Conservation (phyloP, 2,329 filamentous ascomycete genomes). For the Colletotrichum eremochloae region DNA sequence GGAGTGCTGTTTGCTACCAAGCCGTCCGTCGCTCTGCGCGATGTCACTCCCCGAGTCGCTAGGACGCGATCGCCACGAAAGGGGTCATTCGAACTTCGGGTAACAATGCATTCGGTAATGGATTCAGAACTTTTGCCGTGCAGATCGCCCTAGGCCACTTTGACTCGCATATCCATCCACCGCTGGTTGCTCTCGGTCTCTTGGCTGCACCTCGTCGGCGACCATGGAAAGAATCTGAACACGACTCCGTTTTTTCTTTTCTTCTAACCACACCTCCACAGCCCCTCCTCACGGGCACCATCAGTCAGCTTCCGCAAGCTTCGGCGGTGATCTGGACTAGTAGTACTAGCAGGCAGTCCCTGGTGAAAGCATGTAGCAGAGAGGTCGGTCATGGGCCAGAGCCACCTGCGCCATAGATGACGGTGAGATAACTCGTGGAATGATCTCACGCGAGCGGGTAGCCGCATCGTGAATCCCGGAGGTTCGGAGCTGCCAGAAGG, state of each 20-base stretch:
- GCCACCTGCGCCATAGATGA: not conserved
- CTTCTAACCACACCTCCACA: constrained; percentile 33
- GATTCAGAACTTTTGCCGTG: constrained; percentile 1
- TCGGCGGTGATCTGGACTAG: constrained; percentile 29
- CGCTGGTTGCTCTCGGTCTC: constrained; percentile 21
- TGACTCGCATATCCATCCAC: constrained; percentile 32
- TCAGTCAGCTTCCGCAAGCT: constrained; percentile 16
- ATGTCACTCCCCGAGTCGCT: not conserved
- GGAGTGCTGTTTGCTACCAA: not conserved
- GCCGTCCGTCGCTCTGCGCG: not conserved
- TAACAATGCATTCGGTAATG: constrained; percentile 11
- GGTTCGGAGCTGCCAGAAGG: constrained; percentile 34
- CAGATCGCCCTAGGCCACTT: constrained; percentile 14
- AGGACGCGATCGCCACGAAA: not conserved
- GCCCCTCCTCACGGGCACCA: constrained; percentile 13
- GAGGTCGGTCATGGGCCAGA: constrained; percentile 24
- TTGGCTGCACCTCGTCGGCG: constrained; percentile 37
- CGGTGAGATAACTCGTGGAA: constrained; percentile 33
- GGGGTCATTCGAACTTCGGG: not conserved
- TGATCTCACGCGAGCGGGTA: constrained; percentile 34
- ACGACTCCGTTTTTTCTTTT: constrained; percentile 36
- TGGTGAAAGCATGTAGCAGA: constrained; percentile 1
- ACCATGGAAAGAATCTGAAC: constrained; percentile 41
- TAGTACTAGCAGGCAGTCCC: constrained; percentile 24
- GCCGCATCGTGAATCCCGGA: constrained; percentile 21